phyloP scores from a whole-genome alignment of 2,329 filamentous ascomycete genomes.

The Ceratocystis eucalypticola region DNA sequence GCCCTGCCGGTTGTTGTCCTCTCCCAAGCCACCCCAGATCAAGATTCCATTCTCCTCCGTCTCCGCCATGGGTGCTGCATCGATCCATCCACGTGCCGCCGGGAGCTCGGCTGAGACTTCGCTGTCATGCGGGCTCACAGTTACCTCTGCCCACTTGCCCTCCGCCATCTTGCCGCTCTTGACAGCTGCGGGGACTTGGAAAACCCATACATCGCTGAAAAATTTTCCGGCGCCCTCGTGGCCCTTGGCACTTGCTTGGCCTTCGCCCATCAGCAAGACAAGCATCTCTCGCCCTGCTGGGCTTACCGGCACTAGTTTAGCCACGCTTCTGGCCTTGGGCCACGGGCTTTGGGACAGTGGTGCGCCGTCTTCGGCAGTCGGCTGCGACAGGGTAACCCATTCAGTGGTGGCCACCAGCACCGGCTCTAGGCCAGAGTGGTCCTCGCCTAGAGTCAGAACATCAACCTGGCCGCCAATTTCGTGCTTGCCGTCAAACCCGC shows the following conservation, averaged over 20 bases:
- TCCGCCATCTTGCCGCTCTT: constrained; percentile 40
- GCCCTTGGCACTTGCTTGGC: constrained; percentile 34
- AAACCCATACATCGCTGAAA: constrained; percentile 49
- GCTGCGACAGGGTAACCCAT: constrained; percentile 41
- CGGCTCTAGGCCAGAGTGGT: constrained; percentile 36
- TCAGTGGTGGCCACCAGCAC: constrained; percentile 36
- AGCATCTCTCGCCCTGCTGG: constrained; percentile 50
- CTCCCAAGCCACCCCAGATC: constrained; percentile 46
- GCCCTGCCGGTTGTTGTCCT: constrained; percentile 37
- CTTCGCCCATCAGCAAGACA: constrained; percentile 47
- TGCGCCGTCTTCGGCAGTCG: constrained; percentile 21
- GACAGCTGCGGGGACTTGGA: constrained; percentile 39
- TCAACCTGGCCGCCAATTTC: constrained; percentile 63
- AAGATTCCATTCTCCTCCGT: constrained; percentile 46
- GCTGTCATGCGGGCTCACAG: constrained; percentile 37
- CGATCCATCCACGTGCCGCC: constrained; percentile 42
- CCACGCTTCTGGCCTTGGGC: constrained; percentile 26
- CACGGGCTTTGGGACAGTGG: constrained; percentile 3
- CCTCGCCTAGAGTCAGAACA: constrained; percentile 44
- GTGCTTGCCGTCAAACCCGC: constrained; percentile 58
- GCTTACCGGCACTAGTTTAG: constrained; percentile 41
- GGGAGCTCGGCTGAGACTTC: constrained; percentile 39
- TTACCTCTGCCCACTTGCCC: constrained; percentile 43
- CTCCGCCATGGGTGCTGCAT: constrained; percentile 42
- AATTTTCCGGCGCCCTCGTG: constrained; percentile 41